Evolutionary conservation across 208 protist species (phyloP), one percentile per base, ranked within the genome.

Genomic region (Sergeia podlipaevii): DNA sequence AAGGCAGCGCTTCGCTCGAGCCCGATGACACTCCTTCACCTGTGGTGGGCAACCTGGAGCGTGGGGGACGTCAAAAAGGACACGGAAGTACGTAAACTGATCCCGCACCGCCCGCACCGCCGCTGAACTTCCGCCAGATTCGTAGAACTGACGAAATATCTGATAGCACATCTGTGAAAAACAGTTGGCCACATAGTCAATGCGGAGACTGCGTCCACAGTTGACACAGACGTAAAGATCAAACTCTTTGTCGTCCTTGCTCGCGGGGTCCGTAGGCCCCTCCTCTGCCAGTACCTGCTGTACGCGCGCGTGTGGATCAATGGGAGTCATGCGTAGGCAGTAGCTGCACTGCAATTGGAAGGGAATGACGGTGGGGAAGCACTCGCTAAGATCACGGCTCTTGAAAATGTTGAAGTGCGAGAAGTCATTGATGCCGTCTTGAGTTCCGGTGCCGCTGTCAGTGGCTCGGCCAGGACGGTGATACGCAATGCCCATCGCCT

Each of bases 31-130:
- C 37, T 85, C 49, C 68, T 83, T 86, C 29, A 95, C 67, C 0
- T 52, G 57, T 28, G 60, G 42, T 3, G 73, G 39, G 46, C 82
- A 95, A 13, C 82, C 85, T 3, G 80, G 83, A 0, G 74, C 71
- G 51, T 91, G 85, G 6, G 89, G 89, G n/a, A 90, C 69, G 46
- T 93, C 89, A 74, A 96, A 93, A 20, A 96, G 60, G 0, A 85
- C 89, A 36, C 82, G 79, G 74, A 87, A 92, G 61, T 90, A 96
- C 1, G 89, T 91, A 29, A 93, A 89, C 57, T 96, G 89, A 17
- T 54, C 65, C 15, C 89, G 74, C 33, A 96, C 43, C 13, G 76
- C 74, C 11, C 70, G 73, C 15, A 90, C 85, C 18, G 79, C 70
- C 28, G 77, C 77, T 6, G 59, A 48, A 24, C 46, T 56, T 26